Conservation (phyloP, 306 rosid species). For the Quercus aquifolioides region DNA sequence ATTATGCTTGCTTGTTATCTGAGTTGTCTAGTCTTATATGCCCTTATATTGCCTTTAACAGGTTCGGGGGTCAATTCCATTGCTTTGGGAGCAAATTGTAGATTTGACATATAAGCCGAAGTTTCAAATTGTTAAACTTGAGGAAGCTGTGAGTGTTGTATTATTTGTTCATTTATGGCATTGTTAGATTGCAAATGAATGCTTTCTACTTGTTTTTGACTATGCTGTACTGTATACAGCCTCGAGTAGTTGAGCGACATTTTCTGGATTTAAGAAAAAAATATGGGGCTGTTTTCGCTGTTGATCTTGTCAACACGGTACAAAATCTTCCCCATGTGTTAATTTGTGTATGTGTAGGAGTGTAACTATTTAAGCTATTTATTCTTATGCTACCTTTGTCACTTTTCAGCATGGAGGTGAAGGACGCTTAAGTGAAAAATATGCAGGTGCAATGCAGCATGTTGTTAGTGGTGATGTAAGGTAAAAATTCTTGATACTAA, state of each 20-base stretch:
- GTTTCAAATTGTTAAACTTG: slow-evolving; percentile 63
- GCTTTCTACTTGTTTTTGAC: slow-evolving; percentile 29
- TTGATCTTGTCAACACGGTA: slow-evolving; percentile 94
- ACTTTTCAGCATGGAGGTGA: slow-evolving; percentile 90
- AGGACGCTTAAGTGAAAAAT: slow-evolving; percentile 77
- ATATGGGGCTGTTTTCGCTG: slow-evolving; percentile 82
- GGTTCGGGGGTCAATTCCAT: slow-evolving; percentile 94
- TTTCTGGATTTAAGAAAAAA: slow-evolving; percentile 89
- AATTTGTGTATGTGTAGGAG: slow-evolving; percentile 2
- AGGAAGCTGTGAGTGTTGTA: slow-evolving; percentile 76
- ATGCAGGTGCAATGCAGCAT: slow-evolving; percentile 62
- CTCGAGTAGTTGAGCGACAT: slow-evolving; percentile 81
- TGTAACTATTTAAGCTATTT: slow-evolving; percentile 21
- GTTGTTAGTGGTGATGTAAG: slow-evolving; percentile 76
- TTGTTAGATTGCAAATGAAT: slow-evolving; percentile 17
- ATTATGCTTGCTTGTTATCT: slow-evolving; percentile 9
- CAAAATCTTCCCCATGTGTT: slow-evolving; percentile 12
- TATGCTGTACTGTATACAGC: slow-evolving; percentile 51
- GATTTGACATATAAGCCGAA: slow-evolving; percentile 95
- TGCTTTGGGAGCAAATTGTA: slow-evolving; percentile 91
- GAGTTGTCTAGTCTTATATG: background rate
- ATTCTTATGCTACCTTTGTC: slow-evolving; percentile 27
- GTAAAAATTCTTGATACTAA: slow-evolving; percentile 50
- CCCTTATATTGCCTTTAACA: slow-evolving; percentile 37
- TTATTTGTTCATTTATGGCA: slow-evolving; percentile 17